Percentiles rank a stretch among this genome's conserved stretches.
These are phyloP conservation scores for Aspergillus fructus DNA, from an alignment of 2,329 filamentous ascomycete species.

Conservation along the genomic window DNA sequence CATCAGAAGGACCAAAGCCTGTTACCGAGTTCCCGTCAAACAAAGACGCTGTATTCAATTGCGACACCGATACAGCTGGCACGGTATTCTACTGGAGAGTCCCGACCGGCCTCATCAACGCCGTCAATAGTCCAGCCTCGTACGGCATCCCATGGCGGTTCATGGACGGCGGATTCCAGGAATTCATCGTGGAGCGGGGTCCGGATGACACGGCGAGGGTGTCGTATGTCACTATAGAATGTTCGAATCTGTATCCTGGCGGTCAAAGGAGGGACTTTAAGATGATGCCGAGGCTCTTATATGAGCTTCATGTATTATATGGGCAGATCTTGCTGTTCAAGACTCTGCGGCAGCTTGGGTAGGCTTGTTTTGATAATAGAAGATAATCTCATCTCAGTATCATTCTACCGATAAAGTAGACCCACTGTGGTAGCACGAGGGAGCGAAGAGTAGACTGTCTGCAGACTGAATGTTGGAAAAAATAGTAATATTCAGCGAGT, in stretches of 20 bases:
- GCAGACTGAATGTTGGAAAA: too few species aligned
- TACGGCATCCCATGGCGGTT: slow-evolving; percentile 14
- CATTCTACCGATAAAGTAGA: too few species aligned
- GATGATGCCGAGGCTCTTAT: slow-evolving; percentile 7
- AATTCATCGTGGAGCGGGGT: slow-evolving; percentile 10
- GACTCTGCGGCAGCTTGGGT: not conserved
- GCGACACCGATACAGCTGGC: not conserved
- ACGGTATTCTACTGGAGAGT: not conserved
- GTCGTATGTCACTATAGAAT: slow-evolving; percentile 11
- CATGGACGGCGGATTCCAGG: slow-evolving; percentile 16
- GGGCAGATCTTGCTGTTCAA: slow-evolving; percentile 6
- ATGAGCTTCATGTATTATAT: slow-evolving; percentile 15
- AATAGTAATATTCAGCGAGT: too few species aligned
- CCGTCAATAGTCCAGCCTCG: not conserved
- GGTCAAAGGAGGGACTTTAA: slow-evolving; percentile 7
- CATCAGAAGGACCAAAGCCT: not conserved
- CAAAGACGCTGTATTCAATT: not conserved
- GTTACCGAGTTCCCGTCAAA: not conserved
- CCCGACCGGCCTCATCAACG: not conserved
- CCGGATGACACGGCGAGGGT: slow-evolving; percentile 9
- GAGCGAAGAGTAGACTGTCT: too few species aligned
- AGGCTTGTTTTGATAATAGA: too few species aligned
- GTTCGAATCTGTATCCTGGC: slow-evolving; percentile 5
- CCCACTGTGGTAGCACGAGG: too few species aligned
- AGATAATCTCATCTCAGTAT: too few species aligned